phyloP scores from a whole-genome alignment of 495 filamentous ascomycete genomes.

The Thermothielavioides terrestris region DNA sequence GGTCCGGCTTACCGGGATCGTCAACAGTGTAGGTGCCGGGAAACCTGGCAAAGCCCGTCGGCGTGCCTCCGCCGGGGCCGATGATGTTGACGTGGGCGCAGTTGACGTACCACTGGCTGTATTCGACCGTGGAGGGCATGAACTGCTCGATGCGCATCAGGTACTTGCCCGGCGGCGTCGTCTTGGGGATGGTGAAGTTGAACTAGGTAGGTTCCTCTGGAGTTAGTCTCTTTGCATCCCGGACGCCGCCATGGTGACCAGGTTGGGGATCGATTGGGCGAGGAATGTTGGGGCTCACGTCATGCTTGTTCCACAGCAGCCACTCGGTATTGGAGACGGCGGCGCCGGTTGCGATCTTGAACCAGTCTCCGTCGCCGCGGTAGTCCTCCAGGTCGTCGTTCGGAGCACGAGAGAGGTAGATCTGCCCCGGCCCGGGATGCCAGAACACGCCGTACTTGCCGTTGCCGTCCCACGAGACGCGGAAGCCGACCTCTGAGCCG shows the following conservation, averaged over 20 bases:
- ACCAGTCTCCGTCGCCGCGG: slow-evolving; percentile 23
- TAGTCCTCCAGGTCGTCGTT: slow-evolving; percentile 13
- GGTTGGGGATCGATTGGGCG: neutral
- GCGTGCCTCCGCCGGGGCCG: neutral
- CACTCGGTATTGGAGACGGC: slow-evolving; percentile 3
- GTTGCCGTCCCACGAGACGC: slow-evolving; percentile 10
- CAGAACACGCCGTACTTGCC: slow-evolving; percentile 2
- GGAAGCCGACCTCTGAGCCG: slow-evolving; percentile 15
- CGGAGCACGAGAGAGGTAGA: slow-evolving; percentile 17
- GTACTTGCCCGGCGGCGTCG: slow-evolving; percentile 35
- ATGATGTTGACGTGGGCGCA: neutral
- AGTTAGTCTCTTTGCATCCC: neutral
- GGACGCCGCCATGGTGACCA: neutral
- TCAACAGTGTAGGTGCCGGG: neutral
- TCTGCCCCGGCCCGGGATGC: slow-evolving; percentile 13
- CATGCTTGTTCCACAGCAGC: neutral
- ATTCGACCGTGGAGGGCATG: neutral
- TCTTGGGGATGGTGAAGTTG: slow-evolving; percentile 31
- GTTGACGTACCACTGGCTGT: slow-evolving; percentile 2
- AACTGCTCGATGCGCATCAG: slow-evolving; percentile 37
- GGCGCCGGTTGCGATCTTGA: slow-evolving; percentile 20
- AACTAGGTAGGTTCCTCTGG: neutral
- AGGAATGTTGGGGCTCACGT: neutral
- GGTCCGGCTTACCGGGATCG: neutral
- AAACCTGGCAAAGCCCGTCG: neutral